phyloP scores from a whole-genome alignment of 1,284 basidiomycete genomes.

The Phellopilus nigrolimitatus region DNA sequence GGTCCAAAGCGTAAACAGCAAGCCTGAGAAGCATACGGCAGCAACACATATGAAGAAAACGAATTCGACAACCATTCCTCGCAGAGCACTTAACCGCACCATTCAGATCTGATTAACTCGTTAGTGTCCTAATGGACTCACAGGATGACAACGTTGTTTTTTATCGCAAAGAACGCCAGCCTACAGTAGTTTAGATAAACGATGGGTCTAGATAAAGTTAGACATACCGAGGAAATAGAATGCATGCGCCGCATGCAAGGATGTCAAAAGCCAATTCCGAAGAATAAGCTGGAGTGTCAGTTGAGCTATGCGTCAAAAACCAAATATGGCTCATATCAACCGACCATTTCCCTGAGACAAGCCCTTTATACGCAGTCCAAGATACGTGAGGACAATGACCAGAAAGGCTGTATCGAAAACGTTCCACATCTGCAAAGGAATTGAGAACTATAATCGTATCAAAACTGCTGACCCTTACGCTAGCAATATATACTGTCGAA shows the following conservation, averaged over 20 bases:
- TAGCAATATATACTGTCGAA: slow-evolving; percentile 71
- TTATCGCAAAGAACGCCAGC: slow-evolving; percentile 81
- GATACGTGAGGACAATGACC: slow-evolving; percentile 66
- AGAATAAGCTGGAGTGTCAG: slow-evolving; percentile 35
- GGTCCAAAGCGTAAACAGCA: slow-evolving; percentile 80
- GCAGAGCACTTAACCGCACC: slow-evolving; percentile 51
- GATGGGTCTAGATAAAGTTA: not conserved
- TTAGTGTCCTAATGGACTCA: slow-evolving; percentile 32
- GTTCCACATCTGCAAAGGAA: slow-evolving; percentile 68
- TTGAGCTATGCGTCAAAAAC: not conserved
- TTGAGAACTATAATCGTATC: not conserved
- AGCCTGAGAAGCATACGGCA: slow-evolving; percentile 79
- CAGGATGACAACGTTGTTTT: slow-evolving; percentile 81
- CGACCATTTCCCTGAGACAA: slow-evolving; percentile 52
- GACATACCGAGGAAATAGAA: slow-evolving; percentile 73
- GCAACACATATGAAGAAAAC: slow-evolving; percentile 82
- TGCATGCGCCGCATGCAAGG: slow-evolving; percentile 79
- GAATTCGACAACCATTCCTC: slow-evolving; percentile 61
- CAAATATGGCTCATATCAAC: not conserved
- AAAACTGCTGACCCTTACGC: slow-evolving; percentile 39
- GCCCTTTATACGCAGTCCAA: slow-evolving; percentile 62
- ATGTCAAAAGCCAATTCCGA: slow-evolving; percentile 80
- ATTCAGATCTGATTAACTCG: slow-evolving; percentile 13
- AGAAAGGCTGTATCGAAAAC: slow-evolving; percentile 81
- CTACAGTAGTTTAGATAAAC: slow-evolving; percentile 31